Conservation (phyloP, 2,329 filamentous ascomycete genomes). For the Cercospora sp. region DNA sequence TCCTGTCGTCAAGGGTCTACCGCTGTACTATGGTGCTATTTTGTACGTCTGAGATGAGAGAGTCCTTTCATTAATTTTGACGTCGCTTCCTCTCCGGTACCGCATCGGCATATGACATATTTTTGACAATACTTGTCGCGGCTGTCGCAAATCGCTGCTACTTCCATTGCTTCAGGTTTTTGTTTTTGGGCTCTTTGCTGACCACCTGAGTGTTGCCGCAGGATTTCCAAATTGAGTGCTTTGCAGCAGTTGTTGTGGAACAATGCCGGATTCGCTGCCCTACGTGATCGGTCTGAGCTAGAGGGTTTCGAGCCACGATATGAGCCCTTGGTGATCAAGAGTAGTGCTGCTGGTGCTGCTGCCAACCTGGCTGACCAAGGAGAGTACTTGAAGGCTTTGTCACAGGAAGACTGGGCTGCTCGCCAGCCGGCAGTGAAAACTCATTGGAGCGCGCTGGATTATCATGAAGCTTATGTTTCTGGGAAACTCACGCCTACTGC, state of each 20-base stretch:
- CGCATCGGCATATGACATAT: not conserved
- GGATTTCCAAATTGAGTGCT: constrained; percentile 57
- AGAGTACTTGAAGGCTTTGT: constrained; percentile 11
- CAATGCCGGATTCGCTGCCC: constrained; percentile 65
- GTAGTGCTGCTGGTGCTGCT: constrained; percentile 30
- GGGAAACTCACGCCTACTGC: constrained; percentile 69
- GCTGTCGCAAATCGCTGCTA: not conserved
- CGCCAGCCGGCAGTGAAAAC: constrained; percentile 28
- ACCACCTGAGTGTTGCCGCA: constrained; percentile 34
- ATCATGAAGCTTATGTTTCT: constrained; percentile 70
- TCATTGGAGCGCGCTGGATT: constrained; percentile 66
- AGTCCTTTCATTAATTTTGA: not conserved
- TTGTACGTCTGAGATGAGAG: constrained; percentile 52
- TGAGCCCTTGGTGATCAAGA: constrained; percentile 59
- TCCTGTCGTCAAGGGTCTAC: constrained; percentile 34
- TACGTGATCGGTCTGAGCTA: constrained; percentile 58
- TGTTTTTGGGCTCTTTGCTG: not conserved
- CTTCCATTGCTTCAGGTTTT: not conserved
- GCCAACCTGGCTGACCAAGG: constrained; percentile 11
- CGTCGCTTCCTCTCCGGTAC: constrained; percentile 1
- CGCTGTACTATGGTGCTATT: constrained; percentile 62
- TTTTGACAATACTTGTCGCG: not conserved
- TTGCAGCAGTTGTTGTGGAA: constrained; percentile 68
- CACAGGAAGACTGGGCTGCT: constrained; percentile 20
- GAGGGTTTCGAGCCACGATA: constrained; percentile 57